These are phyloP conservation scores for Globisporangium solare DNA, from an alignment of 352 stramenopile genomes.

Conservation along the genomic window DNA sequence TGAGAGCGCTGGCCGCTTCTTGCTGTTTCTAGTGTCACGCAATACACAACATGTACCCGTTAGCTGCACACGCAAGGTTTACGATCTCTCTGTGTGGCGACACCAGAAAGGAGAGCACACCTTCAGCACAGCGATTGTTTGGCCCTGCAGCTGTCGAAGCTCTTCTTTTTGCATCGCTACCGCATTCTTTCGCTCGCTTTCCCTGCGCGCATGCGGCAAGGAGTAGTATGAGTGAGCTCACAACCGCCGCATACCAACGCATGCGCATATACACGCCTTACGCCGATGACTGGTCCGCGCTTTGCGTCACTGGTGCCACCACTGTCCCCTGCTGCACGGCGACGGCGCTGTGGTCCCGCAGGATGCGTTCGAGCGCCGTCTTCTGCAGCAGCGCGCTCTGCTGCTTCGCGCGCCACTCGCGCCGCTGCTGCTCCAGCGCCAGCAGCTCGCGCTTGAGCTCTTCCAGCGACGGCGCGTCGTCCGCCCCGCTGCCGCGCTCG, in stretches of 20 bases:
- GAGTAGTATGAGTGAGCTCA: neutral
- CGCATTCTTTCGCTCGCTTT: neutral
- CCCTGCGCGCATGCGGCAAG: neutral
- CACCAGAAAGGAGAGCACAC: slow-evolving; percentile 15
- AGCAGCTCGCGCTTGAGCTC: slow-evolving; percentile 17
- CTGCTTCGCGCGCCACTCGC: slow-evolving; percentile 23
- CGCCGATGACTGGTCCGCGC: neutral
- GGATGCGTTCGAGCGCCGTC: slow-evolving; percentile 6
- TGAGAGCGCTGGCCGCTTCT: neutral
- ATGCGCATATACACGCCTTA: neutral
- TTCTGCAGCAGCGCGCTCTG: slow-evolving; percentile 21
- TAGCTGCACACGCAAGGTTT: neutral
- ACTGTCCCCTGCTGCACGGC: neutral
- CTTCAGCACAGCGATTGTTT: slow-evolving; percentile 22
- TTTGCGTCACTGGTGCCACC: neutral
- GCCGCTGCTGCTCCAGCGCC: slow-evolving; percentile 14
- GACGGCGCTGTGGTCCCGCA: neutral
- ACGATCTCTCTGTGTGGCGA: neutral
- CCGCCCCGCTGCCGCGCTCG: neutral
- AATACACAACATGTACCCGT: neutral
- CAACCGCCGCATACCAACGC: neutral
- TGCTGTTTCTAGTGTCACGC: slow-evolving; percentile 12
- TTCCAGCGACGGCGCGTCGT: slow-evolving; percentile 2
- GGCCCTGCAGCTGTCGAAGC: slow-evolving; percentile 27
- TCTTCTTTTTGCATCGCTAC: slow-evolving; percentile 26